phyloP scores from a whole-genome alignment of 2,329 filamentous ascomycete genomes.

The Botrytis cinerea region DNA sequence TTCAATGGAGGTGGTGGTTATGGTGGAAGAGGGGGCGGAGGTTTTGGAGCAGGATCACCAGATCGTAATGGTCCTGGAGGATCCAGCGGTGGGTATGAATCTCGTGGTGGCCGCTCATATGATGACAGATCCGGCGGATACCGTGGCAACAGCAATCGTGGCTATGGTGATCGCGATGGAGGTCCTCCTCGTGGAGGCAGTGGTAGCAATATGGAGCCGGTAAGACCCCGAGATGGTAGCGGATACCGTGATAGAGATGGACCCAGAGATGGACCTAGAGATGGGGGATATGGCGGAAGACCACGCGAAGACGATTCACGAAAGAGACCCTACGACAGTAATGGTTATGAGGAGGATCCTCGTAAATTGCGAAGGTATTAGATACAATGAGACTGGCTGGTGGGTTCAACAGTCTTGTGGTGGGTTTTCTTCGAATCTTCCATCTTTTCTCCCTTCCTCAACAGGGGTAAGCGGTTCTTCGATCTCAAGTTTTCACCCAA shows the following conservation, averaged over 20 bases:
- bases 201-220: constrained; percentile 82
- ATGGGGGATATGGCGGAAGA: constrained; percentile 54
- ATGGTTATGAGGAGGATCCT: constrained; percentile 81
- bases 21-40: constrained; percentile 38
- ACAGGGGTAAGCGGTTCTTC: constrained; percentile 44
- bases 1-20: constrained; percentile 37
- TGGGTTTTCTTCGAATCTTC: constrained; percentile 50
- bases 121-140: constrained; percentile 57
- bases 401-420: constrained; percentile 44
- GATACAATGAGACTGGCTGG: constrained; percentile 42
- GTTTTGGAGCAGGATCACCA: constrained; percentile 37
- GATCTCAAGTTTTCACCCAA: constrained; percentile 37
- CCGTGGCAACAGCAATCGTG: constrained; percentile 45
- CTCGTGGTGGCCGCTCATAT: constrained; percentile 58
- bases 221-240: constrained; percentile 63
- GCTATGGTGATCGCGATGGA: constrained; percentile 46
- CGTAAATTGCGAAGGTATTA: constrained; percentile 65
- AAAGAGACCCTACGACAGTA: constrained; percentile 57
- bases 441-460: constrained; percentile 43
- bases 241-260: constrained; percentile 57
- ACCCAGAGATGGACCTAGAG: constrained; percentile 53
- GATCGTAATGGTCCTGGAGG: constrained; percentile 41
- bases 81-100: constrained; percentile 53
- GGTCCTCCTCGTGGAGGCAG: constrained; percentile 38
- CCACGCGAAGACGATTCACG: constrained; percentile 55